A percentile compares a stretch with the other conserved stretches of the same genome.
Conservation (phyloP, 2,329 filamentous ascomycete genomes). For the Zymoseptoria brevis region DNA sequence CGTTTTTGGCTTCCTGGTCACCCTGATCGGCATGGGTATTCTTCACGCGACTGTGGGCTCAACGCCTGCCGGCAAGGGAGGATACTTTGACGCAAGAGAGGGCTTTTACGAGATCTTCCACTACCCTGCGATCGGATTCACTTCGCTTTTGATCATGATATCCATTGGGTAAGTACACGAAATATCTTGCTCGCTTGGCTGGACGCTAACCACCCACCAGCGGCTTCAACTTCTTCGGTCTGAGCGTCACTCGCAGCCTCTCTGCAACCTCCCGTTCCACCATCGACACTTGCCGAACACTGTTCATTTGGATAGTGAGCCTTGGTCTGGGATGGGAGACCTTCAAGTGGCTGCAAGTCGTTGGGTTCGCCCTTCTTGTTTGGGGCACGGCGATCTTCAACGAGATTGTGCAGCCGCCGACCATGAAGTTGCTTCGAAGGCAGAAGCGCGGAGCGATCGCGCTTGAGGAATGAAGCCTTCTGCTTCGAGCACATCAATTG, state of each 20-base stretch:
- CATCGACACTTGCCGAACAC: constrained; percentile 92
- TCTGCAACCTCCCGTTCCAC: constrained; percentile 90
- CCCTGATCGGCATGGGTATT: constrained; percentile 68
- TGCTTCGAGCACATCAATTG: background rate
- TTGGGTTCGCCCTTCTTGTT: constrained; percentile 79
- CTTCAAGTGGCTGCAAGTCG: constrained; percentile 94
- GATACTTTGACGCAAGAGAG: constrained; percentile 85
- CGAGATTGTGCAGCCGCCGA: constrained; percentile 76
- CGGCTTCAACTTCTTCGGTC: constrained; percentile 97
- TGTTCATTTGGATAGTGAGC: constrained; percentile 97
- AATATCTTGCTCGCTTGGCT: background rate
- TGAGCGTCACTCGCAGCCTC: constrained; percentile 82
- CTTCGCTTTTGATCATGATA: constrained; percentile 88
- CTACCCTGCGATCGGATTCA: constrained; percentile 62
- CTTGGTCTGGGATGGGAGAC: constrained; percentile 90
- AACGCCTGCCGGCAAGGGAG: constrained; percentile 64
- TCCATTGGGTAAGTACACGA: constrained; percentile 71
- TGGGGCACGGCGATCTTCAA: constrained; percentile 98
- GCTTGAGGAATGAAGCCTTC: constrained; percentile 6
- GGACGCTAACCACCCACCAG: constrained; percentile 39
- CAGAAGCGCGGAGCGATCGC: constrained; percentile 18
- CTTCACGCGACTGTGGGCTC: constrained; percentile 70
- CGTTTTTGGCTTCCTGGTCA: constrained; percentile 77
- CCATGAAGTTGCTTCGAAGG: constrained; percentile 22
- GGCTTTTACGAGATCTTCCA: constrained; percentile 73